phyloP scores from a whole-genome alignment of 2,329 filamentous ascomycete species.

The Penicillium digitatum region DNA sequence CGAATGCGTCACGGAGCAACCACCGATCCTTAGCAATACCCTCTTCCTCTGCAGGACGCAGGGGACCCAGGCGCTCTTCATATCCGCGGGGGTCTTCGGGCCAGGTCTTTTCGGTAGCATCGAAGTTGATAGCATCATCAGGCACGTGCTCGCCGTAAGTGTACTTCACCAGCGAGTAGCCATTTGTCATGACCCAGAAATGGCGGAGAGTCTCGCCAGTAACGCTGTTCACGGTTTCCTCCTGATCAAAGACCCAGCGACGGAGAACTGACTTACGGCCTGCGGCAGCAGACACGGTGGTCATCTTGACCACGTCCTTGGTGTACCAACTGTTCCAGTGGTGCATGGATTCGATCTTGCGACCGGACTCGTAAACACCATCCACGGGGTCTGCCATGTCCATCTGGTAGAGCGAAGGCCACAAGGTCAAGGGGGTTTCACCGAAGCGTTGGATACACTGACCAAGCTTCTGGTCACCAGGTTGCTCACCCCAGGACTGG shows the following conservation, averaged over 20 bases:
- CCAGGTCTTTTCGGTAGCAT: conserved; percentile 45
- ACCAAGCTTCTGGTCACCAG: conserved; percentile 44
- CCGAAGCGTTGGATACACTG: conserved; percentile 43
- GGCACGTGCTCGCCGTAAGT: conserved; percentile 36
- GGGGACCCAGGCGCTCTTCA: conserved; percentile 39
- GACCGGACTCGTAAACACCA: conserved; percentile 44
- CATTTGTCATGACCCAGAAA: conserved; percentile 46
- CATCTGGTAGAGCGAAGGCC: conserved; percentile 45
- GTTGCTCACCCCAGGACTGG: conserved; percentile 42
- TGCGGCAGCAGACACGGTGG: conserved; percentile 39
- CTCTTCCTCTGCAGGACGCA: conserved; percentile 39
- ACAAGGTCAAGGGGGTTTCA: conserved; percentile 39
- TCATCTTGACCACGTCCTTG: conserved; percentile 46
- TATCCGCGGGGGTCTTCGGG: conserved; percentile 42
- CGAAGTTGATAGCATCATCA: conserved; percentile 42
- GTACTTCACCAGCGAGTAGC: conserved; percentile 44
- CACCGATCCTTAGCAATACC: conserved; percentile 43
- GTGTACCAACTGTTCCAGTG: conserved; percentile 46
- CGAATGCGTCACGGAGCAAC: conserved; percentile 37
- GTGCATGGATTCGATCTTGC: conserved; percentile 43
- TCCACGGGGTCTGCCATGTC: conserved; percentile 42
- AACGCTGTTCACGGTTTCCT: conserved; percentile 33
- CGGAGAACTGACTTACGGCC: conserved; percentile 43
- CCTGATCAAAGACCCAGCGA: conserved; percentile 44
- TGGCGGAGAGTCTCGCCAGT: conserved; percentile 36